phyloP scores from a whole-genome alignment of 2,329 filamentous ascomycete species.

The Kalaharituber pfeilii region DNA sequence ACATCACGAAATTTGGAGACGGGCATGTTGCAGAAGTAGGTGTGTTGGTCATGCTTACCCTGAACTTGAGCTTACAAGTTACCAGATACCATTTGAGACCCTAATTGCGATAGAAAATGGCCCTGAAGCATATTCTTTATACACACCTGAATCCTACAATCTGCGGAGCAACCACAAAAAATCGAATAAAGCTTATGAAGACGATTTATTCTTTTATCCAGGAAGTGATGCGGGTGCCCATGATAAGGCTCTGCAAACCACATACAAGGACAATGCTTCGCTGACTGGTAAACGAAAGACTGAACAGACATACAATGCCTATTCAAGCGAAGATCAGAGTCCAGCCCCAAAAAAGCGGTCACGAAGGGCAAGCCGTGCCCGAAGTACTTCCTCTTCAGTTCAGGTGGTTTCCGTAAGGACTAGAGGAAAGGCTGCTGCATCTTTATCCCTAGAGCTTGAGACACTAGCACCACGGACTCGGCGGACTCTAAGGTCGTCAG shows the following conservation, averaged over 20 bases:
- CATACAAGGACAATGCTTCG: background rate
- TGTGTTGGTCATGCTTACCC: background rate
- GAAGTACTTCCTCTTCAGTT: background rate
- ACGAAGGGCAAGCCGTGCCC: background rate
- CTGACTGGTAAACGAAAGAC: background rate
- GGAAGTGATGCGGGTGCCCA: background rate
- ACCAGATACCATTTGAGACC: slow-evolving; percentile 12
- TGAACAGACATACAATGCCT: background rate
- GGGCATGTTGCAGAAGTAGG: background rate
- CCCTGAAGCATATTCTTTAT: slow-evolving; percentile 4
- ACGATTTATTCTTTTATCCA: background rate
- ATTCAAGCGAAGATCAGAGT: background rate
- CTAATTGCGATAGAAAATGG: slow-evolving; percentile 10
- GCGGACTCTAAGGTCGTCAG: background rate
- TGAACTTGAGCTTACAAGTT: background rate
- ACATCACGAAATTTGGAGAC: background rate
- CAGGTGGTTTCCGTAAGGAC: background rate
- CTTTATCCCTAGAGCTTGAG: background rate
- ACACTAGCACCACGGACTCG: slow-evolving; percentile 1
- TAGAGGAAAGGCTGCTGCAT: background rate
- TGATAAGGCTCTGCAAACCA: background rate
- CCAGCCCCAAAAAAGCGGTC: background rate
- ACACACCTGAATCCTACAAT: background rate
- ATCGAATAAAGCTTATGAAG: background rate
- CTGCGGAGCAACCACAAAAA: background rate